Conservation (phyloP, 2,329 filamentous ascomycete genomes). For the Curvularia eragrostidis region DNA sequence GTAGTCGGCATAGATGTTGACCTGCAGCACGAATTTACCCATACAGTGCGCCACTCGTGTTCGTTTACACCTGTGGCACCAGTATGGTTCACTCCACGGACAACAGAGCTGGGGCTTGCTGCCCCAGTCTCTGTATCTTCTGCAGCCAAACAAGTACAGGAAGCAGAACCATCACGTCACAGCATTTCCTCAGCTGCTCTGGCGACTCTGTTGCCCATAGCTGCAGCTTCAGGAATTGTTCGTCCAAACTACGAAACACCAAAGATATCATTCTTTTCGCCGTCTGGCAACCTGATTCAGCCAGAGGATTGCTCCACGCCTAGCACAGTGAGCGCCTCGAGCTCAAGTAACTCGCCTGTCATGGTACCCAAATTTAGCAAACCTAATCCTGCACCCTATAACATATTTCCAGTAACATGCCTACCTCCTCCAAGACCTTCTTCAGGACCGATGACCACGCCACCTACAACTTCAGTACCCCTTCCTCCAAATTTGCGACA, state of each 20-base stretch:
- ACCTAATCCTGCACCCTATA: slow-evolving; percentile 6
- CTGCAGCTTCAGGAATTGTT: slow-evolving; percentile 47
- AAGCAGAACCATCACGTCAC: slow-evolving; percentile 12
- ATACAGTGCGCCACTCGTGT: slow-evolving; percentile 24
- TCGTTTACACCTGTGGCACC: slow-evolving; percentile 32
- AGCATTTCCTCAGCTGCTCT: slow-evolving; percentile 48
- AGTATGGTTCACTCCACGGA: slow-evolving; percentile 37
- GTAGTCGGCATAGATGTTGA: slow-evolving; percentile 47
- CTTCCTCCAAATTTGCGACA: slow-evolving; percentile 34
- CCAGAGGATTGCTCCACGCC: slow-evolving; percentile 28
- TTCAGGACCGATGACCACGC: slow-evolving; percentile 33
- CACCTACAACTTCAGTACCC: slow-evolving; percentile 24
- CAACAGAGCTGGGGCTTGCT: slow-evolving; percentile 28
- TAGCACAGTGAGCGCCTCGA: slow-evolving; percentile 14
- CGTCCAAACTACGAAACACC: slow-evolving; percentile 36
- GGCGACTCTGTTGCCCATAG: slow-evolving; percentile 46
- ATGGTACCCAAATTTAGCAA: slow-evolving; percentile 23
- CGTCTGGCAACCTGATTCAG: slow-evolving; percentile 46
- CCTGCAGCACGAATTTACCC: slow-evolving; percentile 32
- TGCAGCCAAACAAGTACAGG: slow-evolving; percentile 5
- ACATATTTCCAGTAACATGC: slow-evolving; percentile 17
- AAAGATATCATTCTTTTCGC: slow-evolving; percentile 44
- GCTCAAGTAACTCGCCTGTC: slow-evolving; percentile 15
- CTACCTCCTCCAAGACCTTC: slow-evolving; percentile 25
- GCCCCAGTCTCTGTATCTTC: slow-evolving; percentile 20